Conservation (phyloP, 2,329 filamentous ascomycete genomes). For the Aureobasidium leucospermi region DNA sequence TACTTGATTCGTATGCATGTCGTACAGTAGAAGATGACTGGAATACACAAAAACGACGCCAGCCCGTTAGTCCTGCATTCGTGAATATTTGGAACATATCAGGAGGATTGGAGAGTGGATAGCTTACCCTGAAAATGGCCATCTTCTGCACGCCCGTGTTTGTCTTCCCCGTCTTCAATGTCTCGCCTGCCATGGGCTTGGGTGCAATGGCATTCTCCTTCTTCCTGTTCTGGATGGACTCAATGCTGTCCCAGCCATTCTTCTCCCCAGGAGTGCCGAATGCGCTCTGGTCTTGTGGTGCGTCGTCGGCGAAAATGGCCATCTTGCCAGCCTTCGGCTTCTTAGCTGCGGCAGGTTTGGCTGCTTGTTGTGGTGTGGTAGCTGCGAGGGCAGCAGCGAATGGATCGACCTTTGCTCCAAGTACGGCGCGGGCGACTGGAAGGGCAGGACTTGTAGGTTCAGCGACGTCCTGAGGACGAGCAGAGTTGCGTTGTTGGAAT, state of each 20-base stretch:
- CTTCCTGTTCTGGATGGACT: slow-evolving; percentile 75
- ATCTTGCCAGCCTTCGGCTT: slow-evolving; percentile 74
- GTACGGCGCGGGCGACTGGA: slow-evolving; percentile 70
- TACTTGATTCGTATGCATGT: slow-evolving; percentile 18
- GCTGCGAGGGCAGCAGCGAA: slow-evolving; percentile 54
- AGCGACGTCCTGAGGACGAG: slow-evolving; percentile 51
- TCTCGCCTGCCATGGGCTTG: slow-evolving; percentile 88
- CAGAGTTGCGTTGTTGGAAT: slow-evolving; percentile 74
- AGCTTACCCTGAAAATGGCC: slow-evolving; percentile 88
- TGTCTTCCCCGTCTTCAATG: slow-evolving; percentile 77
- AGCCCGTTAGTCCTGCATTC: slow-evolving; percentile 78
- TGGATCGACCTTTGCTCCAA: slow-evolving; percentile 80
- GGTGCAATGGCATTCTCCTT: slow-evolving; percentile 88
- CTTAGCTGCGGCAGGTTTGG: slow-evolving; percentile 37
- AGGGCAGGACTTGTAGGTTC: slow-evolving; percentile 82
- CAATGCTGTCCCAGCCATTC: slow-evolving; percentile 88
- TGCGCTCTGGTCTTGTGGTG: slow-evolving; percentile 38
- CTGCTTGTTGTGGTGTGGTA: slow-evolving; percentile 59
- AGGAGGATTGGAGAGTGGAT: slow-evolving; percentile 26
- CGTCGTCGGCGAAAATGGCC: slow-evolving; percentile 74
- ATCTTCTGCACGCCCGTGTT: slow-evolving; percentile 72
- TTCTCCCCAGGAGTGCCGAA: slow-evolving; percentile 39
- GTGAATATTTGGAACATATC: slow-evolving; percentile 66
- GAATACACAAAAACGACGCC: slow-evolving; percentile 14
- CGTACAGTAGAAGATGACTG: slow-evolving; percentile 15